Base-by-base conservation (phyloP, 139 green algal genomes). In the Chlamydomonas urium region DNA sequence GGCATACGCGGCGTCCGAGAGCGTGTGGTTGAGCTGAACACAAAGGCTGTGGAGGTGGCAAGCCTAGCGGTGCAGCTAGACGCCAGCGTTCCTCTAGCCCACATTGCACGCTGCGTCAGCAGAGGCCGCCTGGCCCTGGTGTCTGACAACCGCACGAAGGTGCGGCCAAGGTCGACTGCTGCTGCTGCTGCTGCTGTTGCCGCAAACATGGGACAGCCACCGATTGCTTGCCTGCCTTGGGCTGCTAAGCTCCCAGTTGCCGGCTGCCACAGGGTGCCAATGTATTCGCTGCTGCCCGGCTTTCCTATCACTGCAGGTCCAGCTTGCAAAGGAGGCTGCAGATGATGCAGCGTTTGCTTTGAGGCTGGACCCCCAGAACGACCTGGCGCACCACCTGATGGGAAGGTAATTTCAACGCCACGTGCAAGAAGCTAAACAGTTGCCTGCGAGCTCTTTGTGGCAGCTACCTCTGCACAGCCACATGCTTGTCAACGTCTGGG, bases 371-470 rank as follows among this genome's bases (percentile, higher is more conserved):
- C 85, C 86, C 0, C 23, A 77, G 26, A 79, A 79, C 50, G 89
- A 95, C 72, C 71, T 91, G 19, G 84, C 90, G 0, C 90, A 93
- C 71, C 90, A 95, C 69, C 73, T 95, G 3, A 90, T 93, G 81
- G 90, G 89, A 35, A 61, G 88, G 28, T 90, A n/a, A n/a, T n/a
- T n/a, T n/a, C n/a, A n/a, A n/a, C n/a, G n/a, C n/a, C n/a, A n/a
- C n/a, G n/a, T n/a, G n/a, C n/a, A n/a, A n/a, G n/a, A n/a, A n/a
- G n/a, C n/a, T n/a, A n/a, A n/a, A n/a, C n/a, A n/a, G n/a, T n/a
- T n/a, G n/a, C n/a, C n/a, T n/a, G n/a, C n/a, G n/a, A n/a, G n/a
- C n/a, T n/a, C n/a, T n/a, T n/a, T n/a, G n/a, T n/a, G n/a, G n/a
- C n/a, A n/a, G n/a, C n/a, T n/a, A n/a, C n/a, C n/a, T n/a, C n/a